A percentile compares a stretch with the other conserved stretches of the same genome.
Conservation (phyloP, 768 basidiomycete species). For the Trametes coccinea region DNA sequence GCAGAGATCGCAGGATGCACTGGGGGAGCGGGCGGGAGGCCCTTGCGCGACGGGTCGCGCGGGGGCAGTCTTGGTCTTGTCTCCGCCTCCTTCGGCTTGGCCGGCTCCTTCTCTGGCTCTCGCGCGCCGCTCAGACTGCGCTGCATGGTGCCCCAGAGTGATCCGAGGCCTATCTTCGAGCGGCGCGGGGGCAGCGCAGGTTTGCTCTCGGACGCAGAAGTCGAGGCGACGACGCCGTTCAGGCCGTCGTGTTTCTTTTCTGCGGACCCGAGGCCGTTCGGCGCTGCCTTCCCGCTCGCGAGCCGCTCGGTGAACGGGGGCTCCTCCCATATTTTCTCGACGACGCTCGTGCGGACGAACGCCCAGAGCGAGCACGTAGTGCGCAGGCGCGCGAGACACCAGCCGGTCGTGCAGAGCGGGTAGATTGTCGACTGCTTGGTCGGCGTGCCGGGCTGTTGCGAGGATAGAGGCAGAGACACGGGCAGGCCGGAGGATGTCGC, state of each 20-base stretch:
- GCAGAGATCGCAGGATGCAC: conserved; percentile 19
- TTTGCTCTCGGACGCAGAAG: neutral
- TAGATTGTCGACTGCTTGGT: conserved; percentile 52
- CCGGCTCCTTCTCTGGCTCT: conserved; percentile 5
- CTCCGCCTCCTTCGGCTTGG: conserved; percentile 9
- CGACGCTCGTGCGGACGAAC: conserved; percentile 76
- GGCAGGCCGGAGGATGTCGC: conserved; percentile 32
- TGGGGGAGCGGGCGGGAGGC: conserved; percentile 20
- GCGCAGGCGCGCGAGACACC: conserved; percentile 81
- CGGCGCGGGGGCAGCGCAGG: conserved; percentile 19
- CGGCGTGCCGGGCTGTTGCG: conserved; percentile 27
- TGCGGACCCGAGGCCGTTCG: conserved; percentile 9
- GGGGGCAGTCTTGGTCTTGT: conserved; percentile 25
- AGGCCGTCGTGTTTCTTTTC: conserved; percentile 17
- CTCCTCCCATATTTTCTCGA: conserved; percentile 91
- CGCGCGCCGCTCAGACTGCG: conserved; percentile 28
- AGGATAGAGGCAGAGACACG: conserved; percentile 26
- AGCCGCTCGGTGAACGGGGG: conserved; percentile 26
- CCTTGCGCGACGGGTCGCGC: conserved; percentile 25
- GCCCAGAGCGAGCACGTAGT: conserved; percentile 91
- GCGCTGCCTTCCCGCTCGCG: conserved; percentile 14
- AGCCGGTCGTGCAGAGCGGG: conserved; percentile 81
- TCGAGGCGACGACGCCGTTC: conserved; percentile 6
- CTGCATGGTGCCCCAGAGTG: conserved; percentile 33
- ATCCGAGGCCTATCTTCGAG: conserved; percentile 29